Evolutionary conservation across 768 basidiomycete species (phyloP).

Genomic region (Tulasnella sp.): DNA sequence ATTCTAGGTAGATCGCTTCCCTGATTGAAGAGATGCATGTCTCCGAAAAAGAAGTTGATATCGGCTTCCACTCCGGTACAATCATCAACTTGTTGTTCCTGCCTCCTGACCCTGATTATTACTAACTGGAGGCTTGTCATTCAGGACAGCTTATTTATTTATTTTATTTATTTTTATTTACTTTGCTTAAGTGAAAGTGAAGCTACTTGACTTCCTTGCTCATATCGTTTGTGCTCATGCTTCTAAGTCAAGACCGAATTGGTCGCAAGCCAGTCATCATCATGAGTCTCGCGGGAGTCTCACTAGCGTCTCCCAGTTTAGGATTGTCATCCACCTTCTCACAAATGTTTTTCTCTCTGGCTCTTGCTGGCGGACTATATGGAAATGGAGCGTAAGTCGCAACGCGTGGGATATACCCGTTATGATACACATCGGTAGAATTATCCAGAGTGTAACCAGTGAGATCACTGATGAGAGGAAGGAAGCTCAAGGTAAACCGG

Average conservation of each 20-base stretch:
- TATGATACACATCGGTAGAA: too few relatives aligned
- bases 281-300: slow-evolving; percentile 29
- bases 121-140: background rate
- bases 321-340: slow-evolving; percentile 46
- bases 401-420: too few relatives aligned
- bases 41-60: slow-evolving; percentile 44
- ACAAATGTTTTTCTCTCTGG: slow-evolving; percentile 39
- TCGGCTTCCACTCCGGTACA: slow-evolving; percentile 59
- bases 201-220: slow-evolving; percentile 33
- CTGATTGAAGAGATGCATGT: slow-evolving; percentile 47
- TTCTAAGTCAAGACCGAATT: slow-evolving; percentile 39
- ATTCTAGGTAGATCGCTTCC: slow-evolving; percentile 26
- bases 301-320: slow-evolving; percentile 41
- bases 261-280: slow-evolving; percentile 58
- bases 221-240: background rate
- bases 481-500: slow-evolving; percentile 12
- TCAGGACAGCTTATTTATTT: slow-evolving; percentile 59
- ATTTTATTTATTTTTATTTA: slow-evolving; percentile 43
- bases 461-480: slow-evolving; percentile 24
- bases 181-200: slow-evolving; percentile 54
- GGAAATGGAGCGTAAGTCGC: slow-evolving; percentile 45
- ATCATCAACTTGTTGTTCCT: slow-evolving; percentile 37
- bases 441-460: slow-evolving; percentile 29
- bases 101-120: slow-evolving; percentile 1
- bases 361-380: slow-evolving; percentile 49